Conservation (phyloP, 1,284 basidiomycete species). For the Malassezia sympodialis region DNA sequence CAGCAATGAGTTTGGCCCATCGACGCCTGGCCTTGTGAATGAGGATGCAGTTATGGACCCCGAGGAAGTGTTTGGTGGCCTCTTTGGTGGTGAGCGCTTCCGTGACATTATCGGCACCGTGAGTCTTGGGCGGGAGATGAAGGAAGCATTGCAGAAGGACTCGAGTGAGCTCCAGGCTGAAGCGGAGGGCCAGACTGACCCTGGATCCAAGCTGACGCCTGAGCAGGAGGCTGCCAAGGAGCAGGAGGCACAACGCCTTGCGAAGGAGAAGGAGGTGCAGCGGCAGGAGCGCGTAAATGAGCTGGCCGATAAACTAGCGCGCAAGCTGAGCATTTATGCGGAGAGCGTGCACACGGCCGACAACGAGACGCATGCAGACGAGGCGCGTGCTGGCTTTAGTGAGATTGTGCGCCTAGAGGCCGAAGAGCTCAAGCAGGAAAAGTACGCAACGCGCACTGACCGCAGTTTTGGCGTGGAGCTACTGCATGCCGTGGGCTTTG, state of each 20-base stretch:
- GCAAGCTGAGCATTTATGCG: conserved; percentile 82
- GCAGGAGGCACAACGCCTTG: conserved; percentile 56
- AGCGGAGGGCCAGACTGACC: conserved; percentile 16
- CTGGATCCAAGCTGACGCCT: conserved; percentile 56
- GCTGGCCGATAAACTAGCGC: conserved; percentile 70
- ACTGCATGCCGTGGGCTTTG: conserved; percentile 78
- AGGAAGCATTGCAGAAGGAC: conserved; percentile 86
- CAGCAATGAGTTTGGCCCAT: conserved; percentile 61
- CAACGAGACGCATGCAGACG: conserved; percentile 58
- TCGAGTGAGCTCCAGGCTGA: conserved; percentile 55
- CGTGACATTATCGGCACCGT: conserved; percentile 71
- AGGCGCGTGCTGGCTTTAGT: conserved; percentile 35
- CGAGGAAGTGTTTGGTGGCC: conserved; percentile 67
- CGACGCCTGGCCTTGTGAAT: conserved; percentile 38
- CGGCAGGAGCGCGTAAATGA: conserved; percentile 69
- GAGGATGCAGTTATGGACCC: conserved; percentile 56
- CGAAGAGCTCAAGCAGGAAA: conserved; percentile 58
- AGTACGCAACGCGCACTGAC: conserved; percentile 5
- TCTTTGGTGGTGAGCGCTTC: conserved; percentile 63
- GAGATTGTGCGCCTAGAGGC: conserved; percentile 44
- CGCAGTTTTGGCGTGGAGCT: conserved; percentile 79
- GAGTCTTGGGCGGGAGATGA: conserved; percentile 87
- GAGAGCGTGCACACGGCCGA: conserved; percentile 69
- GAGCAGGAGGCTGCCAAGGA: conserved; percentile 72
- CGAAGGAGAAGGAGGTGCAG: conserved; percentile 70